Conservation (phyloP, 2,329 filamentous ascomycete genomes). For the Elsinoe batatas region DNA sequence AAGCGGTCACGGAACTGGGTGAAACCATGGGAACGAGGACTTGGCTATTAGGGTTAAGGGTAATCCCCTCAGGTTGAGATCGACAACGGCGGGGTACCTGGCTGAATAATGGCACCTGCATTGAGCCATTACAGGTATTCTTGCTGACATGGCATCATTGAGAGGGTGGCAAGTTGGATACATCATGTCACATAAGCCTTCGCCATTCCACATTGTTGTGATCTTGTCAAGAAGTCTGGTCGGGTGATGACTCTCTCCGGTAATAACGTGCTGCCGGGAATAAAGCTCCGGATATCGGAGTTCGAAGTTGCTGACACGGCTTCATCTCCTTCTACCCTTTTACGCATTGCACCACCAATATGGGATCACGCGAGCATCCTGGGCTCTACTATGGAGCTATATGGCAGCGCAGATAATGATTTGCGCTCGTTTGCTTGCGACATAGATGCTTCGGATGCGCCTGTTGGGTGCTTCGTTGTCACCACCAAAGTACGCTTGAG, state of each 20-base stretch:
- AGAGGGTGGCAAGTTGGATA: neutral
- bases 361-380: no score
- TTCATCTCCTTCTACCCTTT: neutral
- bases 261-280: neutral
- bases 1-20: neutral
- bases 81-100: constrained; percentile 2
- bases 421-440: no score
- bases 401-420: no score
- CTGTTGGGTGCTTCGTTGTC: no score
- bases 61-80: neutral
- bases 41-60: neutral
- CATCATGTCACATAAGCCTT: no score
- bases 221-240: neutral
- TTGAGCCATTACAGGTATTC: neutral
- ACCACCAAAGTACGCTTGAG: no score
- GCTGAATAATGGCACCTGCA: constrained; percentile 4
- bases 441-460: no score
- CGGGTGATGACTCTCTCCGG: neutral
- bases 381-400: no score
- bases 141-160: neutral
- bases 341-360: neutral
- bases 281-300: constrained; percentile 1
- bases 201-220: no score
- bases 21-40: neutral
- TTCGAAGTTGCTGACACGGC: neutral